phyloP scores from a whole-genome alignment of 169 alveolate genomes.

The Plasmodium falciparum region DNA sequence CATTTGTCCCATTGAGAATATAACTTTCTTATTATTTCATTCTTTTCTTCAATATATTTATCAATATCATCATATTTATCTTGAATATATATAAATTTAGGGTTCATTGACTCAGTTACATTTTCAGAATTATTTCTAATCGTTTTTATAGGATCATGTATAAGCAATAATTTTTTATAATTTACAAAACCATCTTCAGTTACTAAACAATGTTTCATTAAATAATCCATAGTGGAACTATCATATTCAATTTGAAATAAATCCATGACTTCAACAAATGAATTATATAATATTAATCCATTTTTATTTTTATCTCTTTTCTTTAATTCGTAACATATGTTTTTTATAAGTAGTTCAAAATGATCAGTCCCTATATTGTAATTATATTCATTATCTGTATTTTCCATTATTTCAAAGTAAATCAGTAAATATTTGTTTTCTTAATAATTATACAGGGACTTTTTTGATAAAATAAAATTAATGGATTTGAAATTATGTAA shows the following conservation, averaged over 20 bases:
- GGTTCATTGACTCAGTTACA: slow-evolving; percentile 40
- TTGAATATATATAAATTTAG: slow-evolving; percentile 53
- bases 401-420: slow-evolving; percentile 12
- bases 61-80: slow-evolving; percentile 73
- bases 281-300: slow-evolving; percentile 47
- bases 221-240: slow-evolving; percentile 43
- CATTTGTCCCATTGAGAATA: slow-evolving; percentile 75
- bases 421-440: background rate
- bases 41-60: slow-evolving; percentile 54
- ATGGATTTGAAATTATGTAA: too few species aligned
- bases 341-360: slow-evolving; percentile 38
- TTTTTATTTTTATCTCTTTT: slow-evolving; percentile 71
- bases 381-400: slow-evolving; percentile 17
- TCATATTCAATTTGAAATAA: slow-evolving; percentile 63
- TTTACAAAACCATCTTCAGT: slow-evolving; percentile 74
- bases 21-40: slow-evolving; percentile 70
- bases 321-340: slow-evolving; percentile 48
- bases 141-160: slow-evolving; percentile 61
- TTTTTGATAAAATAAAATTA: too few species aligned
- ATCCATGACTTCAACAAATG: slow-evolving; percentile 69
- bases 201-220: slow-evolving; percentile 59
- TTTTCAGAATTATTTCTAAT: slow-evolving; percentile 58
- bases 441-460: too few species aligned
- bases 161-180: slow-evolving; percentile 57
- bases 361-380: background rate